These are phyloP conservation scores for Cladosporium sp. DNA, from an alignment of 2,329 filamentous ascomycete species.

Conservation along the genomic window DNA sequence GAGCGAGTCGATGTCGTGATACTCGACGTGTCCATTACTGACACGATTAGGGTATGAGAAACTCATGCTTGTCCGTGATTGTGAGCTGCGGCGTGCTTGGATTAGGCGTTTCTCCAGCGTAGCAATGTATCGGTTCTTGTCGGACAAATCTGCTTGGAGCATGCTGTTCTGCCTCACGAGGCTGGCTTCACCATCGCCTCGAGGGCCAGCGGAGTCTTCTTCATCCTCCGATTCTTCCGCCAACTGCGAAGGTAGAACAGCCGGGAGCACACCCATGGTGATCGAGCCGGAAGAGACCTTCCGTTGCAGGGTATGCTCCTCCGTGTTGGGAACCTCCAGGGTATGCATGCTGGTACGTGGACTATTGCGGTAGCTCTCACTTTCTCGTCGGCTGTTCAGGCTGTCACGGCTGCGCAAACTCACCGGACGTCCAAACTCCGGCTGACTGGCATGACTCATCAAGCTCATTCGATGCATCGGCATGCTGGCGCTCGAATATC, in stretches of 20 bases:
- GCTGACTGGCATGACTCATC: conserved; percentile 31
- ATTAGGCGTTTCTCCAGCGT: conserved; percentile 89
- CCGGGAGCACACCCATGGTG: conserved; percentile 27
- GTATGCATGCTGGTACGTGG: conserved; percentile 21
- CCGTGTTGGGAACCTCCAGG: conserved; percentile 35
- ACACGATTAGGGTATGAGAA: conserved; percentile 51
- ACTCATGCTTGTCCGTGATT: conserved; percentile 77
- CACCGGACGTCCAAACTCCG: conserved; percentile 28
- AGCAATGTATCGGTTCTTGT: conserved; percentile 94
- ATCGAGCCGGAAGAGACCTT: conserved; percentile 29
- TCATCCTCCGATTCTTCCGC: conserved; percentile 35
- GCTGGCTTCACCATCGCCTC: conserved; percentile 79
- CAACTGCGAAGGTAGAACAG: conserved; percentile 26
- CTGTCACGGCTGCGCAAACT: conserved; percentile 29
- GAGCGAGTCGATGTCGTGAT: conserved; percentile 66
- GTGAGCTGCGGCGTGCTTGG: conserved; percentile 84
- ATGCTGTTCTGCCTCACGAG: conserved; percentile 80
- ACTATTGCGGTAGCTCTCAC: conserved; percentile 14
- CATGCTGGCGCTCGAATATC: conserved; percentile 46
- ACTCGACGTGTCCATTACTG: conserved; percentile 47
- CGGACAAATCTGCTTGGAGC: conserved; percentile 89
- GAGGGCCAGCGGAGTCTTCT: conserved; percentile 63
- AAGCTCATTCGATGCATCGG: conserved; percentile 34
- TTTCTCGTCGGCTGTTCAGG: conserved; percentile 21
- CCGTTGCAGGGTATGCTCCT: conserved; percentile 23